These are phyloP conservation scores for Groenewaldozyma tartarivorans DNA, from an alignment of 805 yeast genomes.

Conservation along the genomic window DNA sequence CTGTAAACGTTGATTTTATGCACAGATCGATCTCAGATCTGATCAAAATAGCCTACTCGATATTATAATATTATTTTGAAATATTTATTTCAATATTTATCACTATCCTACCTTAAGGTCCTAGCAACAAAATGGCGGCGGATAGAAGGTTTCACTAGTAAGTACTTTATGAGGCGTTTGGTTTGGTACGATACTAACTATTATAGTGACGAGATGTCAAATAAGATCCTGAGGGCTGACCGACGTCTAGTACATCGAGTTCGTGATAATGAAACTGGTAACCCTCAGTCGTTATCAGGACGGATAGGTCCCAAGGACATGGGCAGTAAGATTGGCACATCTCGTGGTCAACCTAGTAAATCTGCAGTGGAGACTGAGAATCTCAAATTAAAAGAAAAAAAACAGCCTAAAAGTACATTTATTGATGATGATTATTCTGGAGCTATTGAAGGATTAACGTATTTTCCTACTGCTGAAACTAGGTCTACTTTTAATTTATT, in stretches of 20 bases:
- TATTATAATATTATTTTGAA: no score
- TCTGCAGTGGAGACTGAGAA: slow-evolving; percentile 4
- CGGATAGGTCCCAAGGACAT: slow-evolving; percentile 57
- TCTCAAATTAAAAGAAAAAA: slow-evolving; percentile 2
- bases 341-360: not conserved
- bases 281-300: slow-evolving; percentile 68
- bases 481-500: slow-evolving; percentile 44
- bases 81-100: no score
- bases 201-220: slow-evolving; percentile 42
- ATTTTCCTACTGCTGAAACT: slow-evolving; percentile 53
- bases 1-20: no score
- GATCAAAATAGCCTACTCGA: no score
- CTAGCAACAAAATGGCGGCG: no score
- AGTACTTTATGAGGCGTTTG: not conserved
- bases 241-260: slow-evolving; percentile 38
- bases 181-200: not conserved
- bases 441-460: slow-evolving; percentile 41
- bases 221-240: slow-evolving; percentile 58
- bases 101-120: no score
- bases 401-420: not conserved
- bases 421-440: slow-evolving; percentile 28
- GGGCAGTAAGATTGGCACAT: slow-evolving; percentile 39
- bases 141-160: not conserved
- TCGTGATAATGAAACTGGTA: slow-evolving; percentile 42
- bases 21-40: no score